Conservation (phyloP, 371 early-diverging fungal genomes). For the Cokeromyces recurvatus region DNA sequence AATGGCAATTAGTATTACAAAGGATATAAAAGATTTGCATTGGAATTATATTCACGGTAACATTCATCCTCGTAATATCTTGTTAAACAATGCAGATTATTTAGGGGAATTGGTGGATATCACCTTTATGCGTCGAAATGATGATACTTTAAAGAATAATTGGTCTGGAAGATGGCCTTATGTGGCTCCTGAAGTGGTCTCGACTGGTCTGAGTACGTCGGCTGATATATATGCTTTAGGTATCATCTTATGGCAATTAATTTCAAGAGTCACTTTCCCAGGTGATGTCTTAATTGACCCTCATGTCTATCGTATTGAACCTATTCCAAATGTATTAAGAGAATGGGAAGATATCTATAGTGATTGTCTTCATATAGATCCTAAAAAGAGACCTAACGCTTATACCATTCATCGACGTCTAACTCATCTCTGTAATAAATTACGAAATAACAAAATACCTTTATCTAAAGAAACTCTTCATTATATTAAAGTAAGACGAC, state of each 20-base stretch:
- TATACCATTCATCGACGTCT: constrained; percentile 30
- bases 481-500: constrained; percentile 6
- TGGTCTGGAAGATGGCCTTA: constrained; percentile 40
- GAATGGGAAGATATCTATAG: constrained; percentile 36
- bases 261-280: constrained; percentile 43
- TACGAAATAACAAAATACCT: background rate
- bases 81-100: constrained; percentile 34
- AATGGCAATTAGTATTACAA: constrained; percentile 36
- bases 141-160: background rate
- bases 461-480: background rate
- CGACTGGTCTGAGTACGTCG: constrained; percentile 24
- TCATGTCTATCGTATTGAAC: constrained; percentile 34
- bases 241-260: constrained; percentile 42
- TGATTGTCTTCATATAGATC: constrained; percentile 34
- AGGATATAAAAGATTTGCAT: constrained; percentile 37
- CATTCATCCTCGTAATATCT: constrained; percentile 39
- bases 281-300: constrained; percentile 36
- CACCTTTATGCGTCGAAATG: constrained; percentile 34
- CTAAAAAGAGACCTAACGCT: constrained; percentile 33
- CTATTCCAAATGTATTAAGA: constrained; percentile 33
- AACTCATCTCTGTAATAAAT: constrained; percentile 1
- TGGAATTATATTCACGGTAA: constrained; percentile 45
- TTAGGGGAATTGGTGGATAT: constrained; percentile 38
- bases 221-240: constrained; percentile 43
- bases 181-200: constrained; percentile 40